Percentiles rank a stretch among this genome's conserved stretches.
Evolutionary conservation across 495 filamentous ascomycete genomes (phyloP).

Genomic region (Trypethelium eluteriae): DNA sequence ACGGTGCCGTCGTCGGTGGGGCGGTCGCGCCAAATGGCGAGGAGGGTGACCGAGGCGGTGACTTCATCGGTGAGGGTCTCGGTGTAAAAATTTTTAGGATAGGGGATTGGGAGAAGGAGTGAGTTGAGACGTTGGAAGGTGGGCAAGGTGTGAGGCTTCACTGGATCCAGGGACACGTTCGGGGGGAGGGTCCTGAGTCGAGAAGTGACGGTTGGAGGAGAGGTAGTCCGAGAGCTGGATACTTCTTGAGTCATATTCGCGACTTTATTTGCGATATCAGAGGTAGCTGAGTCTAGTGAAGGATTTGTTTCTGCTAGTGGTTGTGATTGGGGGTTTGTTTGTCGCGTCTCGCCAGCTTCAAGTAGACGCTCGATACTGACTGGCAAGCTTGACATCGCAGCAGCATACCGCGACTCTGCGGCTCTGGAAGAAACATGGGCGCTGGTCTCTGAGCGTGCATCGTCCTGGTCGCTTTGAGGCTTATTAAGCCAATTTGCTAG

Average conservation of each 20-base stretch:
- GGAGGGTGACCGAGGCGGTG: constrained; percentile 63
- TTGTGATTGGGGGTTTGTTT: constrained; percentile 1
- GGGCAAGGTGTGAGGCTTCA: constrained; percentile 47
- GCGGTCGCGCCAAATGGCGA: constrained; percentile 61
- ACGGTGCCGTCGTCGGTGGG: constrained; percentile 39
- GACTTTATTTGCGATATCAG: neutral
- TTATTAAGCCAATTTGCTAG: constrained; percentile 36
- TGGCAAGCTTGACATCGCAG: constrained; percentile 2
- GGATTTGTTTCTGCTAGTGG: neutral
- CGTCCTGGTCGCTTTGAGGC: constrained; percentile 16
- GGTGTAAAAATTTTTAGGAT: constrained; percentile 79
- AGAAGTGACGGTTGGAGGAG: constrained; percentile 23
- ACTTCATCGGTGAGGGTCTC: constrained; percentile 61
- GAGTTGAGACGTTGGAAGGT: constrained; percentile 73
- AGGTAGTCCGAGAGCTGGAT: neutral
- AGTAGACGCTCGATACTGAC: neutral
- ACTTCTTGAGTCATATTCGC: neutral
- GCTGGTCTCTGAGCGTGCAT: neutral
- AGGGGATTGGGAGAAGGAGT: constrained; percentile 78
- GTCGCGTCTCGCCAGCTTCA: constrained; percentile 7
- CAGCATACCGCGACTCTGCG: neutral
- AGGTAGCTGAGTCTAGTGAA: neutral
- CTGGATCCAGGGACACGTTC: constrained; percentile 31
- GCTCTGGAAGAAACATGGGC: neutral
- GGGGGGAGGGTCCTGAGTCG: constrained; percentile 22